Evolutionary conservation across 768 basidiomycete species (phyloP).

Genomic region (Hortiboletus campestris): DNA sequence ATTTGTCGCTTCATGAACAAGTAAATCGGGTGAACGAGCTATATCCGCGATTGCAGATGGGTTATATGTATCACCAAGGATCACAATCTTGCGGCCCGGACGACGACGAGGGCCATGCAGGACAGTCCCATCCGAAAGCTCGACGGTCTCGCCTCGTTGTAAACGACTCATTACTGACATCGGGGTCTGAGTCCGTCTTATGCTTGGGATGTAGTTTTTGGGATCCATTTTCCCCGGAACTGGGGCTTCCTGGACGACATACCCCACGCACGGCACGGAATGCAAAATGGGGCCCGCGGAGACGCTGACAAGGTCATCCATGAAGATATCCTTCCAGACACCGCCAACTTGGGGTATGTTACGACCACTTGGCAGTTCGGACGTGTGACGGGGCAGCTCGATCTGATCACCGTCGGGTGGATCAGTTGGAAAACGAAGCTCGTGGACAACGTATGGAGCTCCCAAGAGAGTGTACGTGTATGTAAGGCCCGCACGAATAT

Average conservation of each 20-base stretch:
- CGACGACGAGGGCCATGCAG: slow-evolving; percentile 65
- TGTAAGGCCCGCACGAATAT: slow-evolving; percentile 64
- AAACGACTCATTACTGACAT: slow-evolving; percentile 66
- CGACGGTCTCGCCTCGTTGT: slow-evolving; percentile 61
- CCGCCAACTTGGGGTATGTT: slow-evolving; percentile 62
- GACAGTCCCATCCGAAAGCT: slow-evolving; percentile 68
- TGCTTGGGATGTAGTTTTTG: slow-evolving; percentile 58
- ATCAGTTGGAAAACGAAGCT: slow-evolving; percentile 67
- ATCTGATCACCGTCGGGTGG: slow-evolving; percentile 50
- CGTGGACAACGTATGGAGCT: slow-evolving; percentile 76
- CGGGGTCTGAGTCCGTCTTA: slow-evolving; percentile 68
- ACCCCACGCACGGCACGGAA: slow-evolving; percentile 80
- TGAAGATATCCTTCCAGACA: slow-evolving; percentile 65
- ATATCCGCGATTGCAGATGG: slow-evolving; percentile 63
- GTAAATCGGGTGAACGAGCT: slow-evolving; percentile 63
- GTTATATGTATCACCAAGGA: slow-evolving; percentile 85
- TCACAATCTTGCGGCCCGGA: slow-evolving; percentile 71
- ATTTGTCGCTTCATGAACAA: slow-evolving; percentile 91
- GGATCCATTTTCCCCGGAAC: slow-evolving; percentile 79
- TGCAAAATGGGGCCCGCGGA: slow-evolving; percentile 78
- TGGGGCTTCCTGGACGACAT: slow-evolving; percentile 66
- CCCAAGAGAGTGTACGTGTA: slow-evolving; percentile 71
- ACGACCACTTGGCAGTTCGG: slow-evolving; percentile 59
- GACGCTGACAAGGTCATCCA: slow-evolving; percentile 54
- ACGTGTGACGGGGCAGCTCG: slow-evolving; percentile 43